Percentiles rank a stretch among this genome's conserved stretches.
phyloP scores from a whole-genome alignment of 2,329 filamentous ascomycete species.

The Neonectria neomacrospora region DNA sequence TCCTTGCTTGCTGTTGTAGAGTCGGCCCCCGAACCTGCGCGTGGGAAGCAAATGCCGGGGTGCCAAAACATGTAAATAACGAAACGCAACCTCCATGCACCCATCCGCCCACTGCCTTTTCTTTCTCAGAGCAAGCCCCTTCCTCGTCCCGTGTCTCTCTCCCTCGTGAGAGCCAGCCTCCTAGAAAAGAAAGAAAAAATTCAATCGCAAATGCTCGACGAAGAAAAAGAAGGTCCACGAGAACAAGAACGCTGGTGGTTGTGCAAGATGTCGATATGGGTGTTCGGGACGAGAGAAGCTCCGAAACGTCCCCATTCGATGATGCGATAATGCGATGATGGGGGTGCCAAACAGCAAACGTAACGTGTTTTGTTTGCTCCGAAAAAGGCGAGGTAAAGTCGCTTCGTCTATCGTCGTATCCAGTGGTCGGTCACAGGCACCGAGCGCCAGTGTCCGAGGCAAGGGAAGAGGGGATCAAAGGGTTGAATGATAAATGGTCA shows the following conservation, averaged over 20 bases:
- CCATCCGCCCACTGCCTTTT: constrained; percentile 18
- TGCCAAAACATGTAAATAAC: constrained; percentile 41
- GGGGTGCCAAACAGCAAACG: constrained; percentile 41
- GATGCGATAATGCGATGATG: constrained; percentile 37
- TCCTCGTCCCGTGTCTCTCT: not conserved
- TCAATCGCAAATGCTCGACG: constrained; percentile 9
- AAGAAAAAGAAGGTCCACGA: constrained; percentile 17
- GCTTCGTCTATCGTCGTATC: constrained; percentile 22
- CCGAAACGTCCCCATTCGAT: constrained; percentile 31
- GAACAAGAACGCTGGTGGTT: constrained; percentile 30
- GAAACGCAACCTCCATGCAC: constrained; percentile 13
- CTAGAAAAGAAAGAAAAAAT: constrained; percentile 2
- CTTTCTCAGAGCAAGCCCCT: constrained; percentile 1
- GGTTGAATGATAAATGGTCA: constrained; percentile 40
- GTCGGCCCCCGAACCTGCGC: constrained; percentile 21
- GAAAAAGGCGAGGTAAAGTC: constrained; percentile 19
- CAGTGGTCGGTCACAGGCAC: constrained; percentile 23
- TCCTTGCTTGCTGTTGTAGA: constrained; percentile 36
- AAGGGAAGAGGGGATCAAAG: constrained; percentile 27
- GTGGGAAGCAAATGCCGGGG: constrained; percentile 37
- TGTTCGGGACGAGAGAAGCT: constrained; percentile 20
- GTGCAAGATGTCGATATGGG: constrained; percentile 20
- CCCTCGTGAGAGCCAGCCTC: constrained; percentile 4
- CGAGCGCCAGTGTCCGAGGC: constrained; percentile 33
- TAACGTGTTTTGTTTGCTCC: constrained; percentile 27